Evolutionary conservation across 345 rosid species (phyloP).

Genomic region (Gossypium australe): DNA sequence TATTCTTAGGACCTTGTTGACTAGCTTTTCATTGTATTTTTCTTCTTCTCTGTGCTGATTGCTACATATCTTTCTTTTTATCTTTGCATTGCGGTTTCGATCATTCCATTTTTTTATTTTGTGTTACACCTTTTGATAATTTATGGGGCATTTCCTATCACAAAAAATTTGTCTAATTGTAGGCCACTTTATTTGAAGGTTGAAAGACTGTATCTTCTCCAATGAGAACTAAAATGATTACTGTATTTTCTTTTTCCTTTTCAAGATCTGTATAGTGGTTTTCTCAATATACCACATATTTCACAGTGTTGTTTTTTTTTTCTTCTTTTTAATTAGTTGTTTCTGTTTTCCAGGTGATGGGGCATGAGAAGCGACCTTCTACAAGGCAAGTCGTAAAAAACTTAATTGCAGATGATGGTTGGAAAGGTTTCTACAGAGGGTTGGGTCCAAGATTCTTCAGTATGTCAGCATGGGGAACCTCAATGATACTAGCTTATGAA

Average conservation of each 20-base stretch:
- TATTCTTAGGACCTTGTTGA: constrained; percentile 25
- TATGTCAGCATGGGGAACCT: constrained; percentile 99
- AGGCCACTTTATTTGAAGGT: neutral
- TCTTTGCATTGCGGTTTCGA: neutral
- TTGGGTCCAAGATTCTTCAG: constrained; percentile 93
- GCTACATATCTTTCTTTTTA: neutral
- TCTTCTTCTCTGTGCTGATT: neutral
- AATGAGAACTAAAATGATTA: neutral
- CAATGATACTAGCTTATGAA: constrained; percentile 93
- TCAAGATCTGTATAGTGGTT: neutral
- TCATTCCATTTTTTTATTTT: neutral
- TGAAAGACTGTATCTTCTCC: neutral
- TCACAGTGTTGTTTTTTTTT: neutral
- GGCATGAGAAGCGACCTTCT: constrained; percentile 69
- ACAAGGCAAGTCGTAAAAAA: constrained; percentile 60
- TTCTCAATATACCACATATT: neutral
- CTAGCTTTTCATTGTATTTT: neutral
- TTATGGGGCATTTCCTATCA: neutral
- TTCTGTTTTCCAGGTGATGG: constrained; percentile 56
- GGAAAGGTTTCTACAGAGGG: constrained; percentile 90
- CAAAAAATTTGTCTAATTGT: neutral
- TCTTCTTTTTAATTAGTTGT: constrained; percentile 5
- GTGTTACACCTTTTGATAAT: neutral
- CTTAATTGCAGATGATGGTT: constrained; percentile 84
- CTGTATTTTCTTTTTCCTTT: neutral